Evolutionary conservation across 2,329 filamentous ascomycete genomes (phyloP).

Genomic region (Exserohilum rostratum): DNA sequence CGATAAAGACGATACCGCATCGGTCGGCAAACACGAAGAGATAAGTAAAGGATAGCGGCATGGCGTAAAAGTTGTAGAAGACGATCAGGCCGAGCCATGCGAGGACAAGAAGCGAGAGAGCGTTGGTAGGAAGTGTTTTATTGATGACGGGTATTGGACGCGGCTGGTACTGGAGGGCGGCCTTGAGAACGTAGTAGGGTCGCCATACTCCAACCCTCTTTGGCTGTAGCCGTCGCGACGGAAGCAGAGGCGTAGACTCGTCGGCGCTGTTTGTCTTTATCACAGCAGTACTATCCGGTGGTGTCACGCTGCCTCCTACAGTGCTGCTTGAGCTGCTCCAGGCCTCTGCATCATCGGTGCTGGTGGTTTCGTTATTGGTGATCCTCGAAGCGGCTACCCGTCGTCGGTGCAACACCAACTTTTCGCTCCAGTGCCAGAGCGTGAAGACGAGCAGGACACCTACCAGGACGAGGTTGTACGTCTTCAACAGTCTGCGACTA

Average conservation of each 20-base stretch:
- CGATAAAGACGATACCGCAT: conserved; percentile 59
- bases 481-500: conserved; percentile 45
- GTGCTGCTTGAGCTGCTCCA: conserved; percentile 51
- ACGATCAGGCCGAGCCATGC: conserved; percentile 61
- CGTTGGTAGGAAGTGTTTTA: conserved; percentile 64
- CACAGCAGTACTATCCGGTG: conserved; percentile 28
- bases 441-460: conserved; percentile 47
- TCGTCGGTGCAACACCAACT: conserved; percentile 24
- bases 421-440: conserved; percentile 46
- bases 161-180: conserved; percentile 63
- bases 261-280: conserved; percentile 25
- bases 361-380: background rate
- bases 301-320: conserved; percentile 43
- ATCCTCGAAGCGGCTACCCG: background rate
- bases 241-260: conserved; percentile 46
- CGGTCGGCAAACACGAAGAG: conserved; percentile 66
- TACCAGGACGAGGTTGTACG: conserved; percentile 50
- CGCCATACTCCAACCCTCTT: conserved; percentile 15
- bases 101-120: conserved; percentile 59
- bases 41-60: conserved; percentile 56
- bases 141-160: conserved; percentile 62
- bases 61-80: conserved; percentile 63
- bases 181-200: conserved; percentile 33
- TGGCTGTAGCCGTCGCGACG: conserved; percentile 1
- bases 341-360: conserved; percentile 21